Percentiles rank a stretch among this genome's conserved stretches.
phyloP scores from a whole-genome alignment of 768 basidiomycete species.

The Amanita rimosa region DNA sequence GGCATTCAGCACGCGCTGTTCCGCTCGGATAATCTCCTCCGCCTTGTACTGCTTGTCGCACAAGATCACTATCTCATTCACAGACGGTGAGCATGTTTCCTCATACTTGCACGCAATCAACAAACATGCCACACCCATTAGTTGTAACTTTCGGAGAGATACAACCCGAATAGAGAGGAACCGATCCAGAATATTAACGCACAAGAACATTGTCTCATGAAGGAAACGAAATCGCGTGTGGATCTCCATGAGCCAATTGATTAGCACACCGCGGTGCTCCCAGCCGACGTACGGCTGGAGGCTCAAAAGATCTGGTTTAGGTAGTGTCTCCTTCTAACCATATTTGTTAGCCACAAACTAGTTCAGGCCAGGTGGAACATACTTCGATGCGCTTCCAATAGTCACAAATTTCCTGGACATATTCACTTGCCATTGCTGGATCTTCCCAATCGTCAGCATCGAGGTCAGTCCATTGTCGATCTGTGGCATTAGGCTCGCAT shows the following conservation, averaged over 20 bases:
- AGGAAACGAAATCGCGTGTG: conserved; percentile 78
- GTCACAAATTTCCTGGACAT: conserved; percentile 78
- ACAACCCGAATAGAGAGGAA: conserved; percentile 64
- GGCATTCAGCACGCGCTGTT: conserved; percentile 78
- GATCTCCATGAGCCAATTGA: conserved; percentile 91
- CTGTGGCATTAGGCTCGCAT: conserved; percentile 26
- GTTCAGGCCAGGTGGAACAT: conserved; percentile 3
- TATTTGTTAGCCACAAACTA: conserved; percentile 6
- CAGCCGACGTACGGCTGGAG: conserved; percentile 76
- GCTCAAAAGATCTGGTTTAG: conserved; percentile 78
- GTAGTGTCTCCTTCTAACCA: conserved; percentile 57
- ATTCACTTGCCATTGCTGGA: conserved; percentile 87
- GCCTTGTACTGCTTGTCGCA: conserved; percentile 69
- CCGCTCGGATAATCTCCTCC: conserved; percentile 79
- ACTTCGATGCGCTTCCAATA: conserved; percentile 85
- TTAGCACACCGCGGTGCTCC: conserved; percentile 81
- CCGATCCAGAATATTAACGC: conserved; percentile 75
- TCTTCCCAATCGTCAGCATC: conserved; percentile 85
- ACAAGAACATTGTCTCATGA: conserved; percentile 87
- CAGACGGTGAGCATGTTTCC: conserved; percentile 82
- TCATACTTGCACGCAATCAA: conserved; percentile 90
- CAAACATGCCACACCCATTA: conserved; percentile 82
- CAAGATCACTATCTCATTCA: conserved; percentile 67
- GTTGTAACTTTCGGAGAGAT: conserved; percentile 76
- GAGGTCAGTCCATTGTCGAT: conserved; percentile 67